Conservation (phyloP, 2,329 filamentous ascomycete species). For the Cryphonectria parasitica region DNA sequence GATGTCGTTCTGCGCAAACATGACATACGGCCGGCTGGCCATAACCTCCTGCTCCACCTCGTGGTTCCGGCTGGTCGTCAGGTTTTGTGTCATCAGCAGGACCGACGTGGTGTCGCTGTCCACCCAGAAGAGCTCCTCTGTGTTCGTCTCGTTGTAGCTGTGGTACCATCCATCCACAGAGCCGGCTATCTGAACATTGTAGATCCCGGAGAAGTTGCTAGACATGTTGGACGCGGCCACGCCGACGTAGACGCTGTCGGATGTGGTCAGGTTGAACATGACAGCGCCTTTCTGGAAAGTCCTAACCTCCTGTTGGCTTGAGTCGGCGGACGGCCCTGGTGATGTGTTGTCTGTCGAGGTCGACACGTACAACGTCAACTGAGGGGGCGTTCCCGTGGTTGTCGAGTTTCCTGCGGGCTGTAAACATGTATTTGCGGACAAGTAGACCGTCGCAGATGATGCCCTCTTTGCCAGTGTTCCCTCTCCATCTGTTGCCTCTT, state of each 20-base stretch:
- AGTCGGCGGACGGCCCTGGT: slow-evolving; percentile 64
- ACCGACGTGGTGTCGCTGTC: slow-evolving; percentile 83
- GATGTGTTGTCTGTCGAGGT: slow-evolving; percentile 63
- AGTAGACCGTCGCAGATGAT: slow-evolving; percentile 61
- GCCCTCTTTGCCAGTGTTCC: slow-evolving; percentile 33
- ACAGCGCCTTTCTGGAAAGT: slow-evolving; percentile 72
- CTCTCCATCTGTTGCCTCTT: slow-evolving; percentile 32
- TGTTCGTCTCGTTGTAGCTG: slow-evolving; percentile 54
- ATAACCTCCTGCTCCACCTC: slow-evolving; percentile 59
- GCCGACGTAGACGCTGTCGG: slow-evolving; percentile 74
- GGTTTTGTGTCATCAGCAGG: slow-evolving; percentile 76
- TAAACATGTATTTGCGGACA: slow-evolving; percentile 84
- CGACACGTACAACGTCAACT: slow-evolving; percentile 80
- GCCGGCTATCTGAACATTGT: slow-evolving; percentile 80
- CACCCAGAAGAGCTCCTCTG: slow-evolving; percentile 68
- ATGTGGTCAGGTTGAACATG: slow-evolving; percentile 63
- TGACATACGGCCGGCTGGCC: slow-evolving; percentile 66
- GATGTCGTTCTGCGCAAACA: slow-evolving; percentile 72
- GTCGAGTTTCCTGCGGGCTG: slow-evolving; percentile 66
- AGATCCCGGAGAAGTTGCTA: slow-evolving; percentile 64
- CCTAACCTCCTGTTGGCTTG: slow-evolving; percentile 48
- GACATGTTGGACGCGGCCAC: slow-evolving; percentile 72
- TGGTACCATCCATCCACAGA: slow-evolving; percentile 83
- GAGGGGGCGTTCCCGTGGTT: slow-evolving; percentile 59
- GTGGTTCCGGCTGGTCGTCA: slow-evolving; percentile 61